phyloP scores from a whole-genome alignment of 768 basidiomycete species.

The Scleroderma citrinum region DNA sequence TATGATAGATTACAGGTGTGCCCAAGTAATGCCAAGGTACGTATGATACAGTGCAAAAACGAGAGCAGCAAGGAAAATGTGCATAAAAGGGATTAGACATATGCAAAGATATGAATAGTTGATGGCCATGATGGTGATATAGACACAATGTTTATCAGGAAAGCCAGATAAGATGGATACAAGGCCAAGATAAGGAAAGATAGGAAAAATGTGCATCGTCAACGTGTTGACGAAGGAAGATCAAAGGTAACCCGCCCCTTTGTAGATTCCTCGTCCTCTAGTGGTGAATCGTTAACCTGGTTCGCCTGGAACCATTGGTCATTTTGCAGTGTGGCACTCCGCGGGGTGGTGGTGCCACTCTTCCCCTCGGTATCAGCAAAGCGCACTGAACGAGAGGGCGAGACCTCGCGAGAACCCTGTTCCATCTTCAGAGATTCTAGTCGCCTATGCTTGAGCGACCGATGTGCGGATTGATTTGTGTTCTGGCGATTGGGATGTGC shows the following conservation, averaged over 20 bases:
- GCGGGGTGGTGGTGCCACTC: conserved; percentile 17
- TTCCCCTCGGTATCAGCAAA: conserved; percentile 37
- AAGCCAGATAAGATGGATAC: conserved; percentile 1
- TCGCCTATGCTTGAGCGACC: conserved; percentile 24
- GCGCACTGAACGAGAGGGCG: conserved; percentile 43
- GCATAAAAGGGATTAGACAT: no score
- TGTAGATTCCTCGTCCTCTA: conserved; percentile 11
- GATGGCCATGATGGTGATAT: background rate
- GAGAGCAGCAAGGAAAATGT: no score
- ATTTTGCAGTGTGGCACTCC: conserved; percentile 12
- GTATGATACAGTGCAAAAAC: background rate
- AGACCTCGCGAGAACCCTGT: conserved; percentile 32
- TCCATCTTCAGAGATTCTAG: conserved; percentile 22
- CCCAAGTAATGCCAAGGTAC: background rate
- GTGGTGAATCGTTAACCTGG: conserved; percentile 48
- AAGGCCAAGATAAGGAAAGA: background rate
- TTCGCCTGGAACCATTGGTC: conserved; percentile 69
- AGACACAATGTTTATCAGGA: background rate
- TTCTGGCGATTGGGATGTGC: conserved; percentile 9
- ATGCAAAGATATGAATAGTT: no score
- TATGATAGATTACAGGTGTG: no score
- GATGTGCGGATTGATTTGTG: conserved; percentile 9
- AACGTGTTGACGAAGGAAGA: conserved; percentile 8
- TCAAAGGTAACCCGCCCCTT: conserved; percentile 18
- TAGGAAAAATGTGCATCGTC: background rate